Percentiles rank a stretch among this genome's conserved stretches.
phyloP scores from a whole-genome alignment of 2,329 filamentous ascomycete species.

The Ophiocordyceps camponoti-floridani region DNA sequence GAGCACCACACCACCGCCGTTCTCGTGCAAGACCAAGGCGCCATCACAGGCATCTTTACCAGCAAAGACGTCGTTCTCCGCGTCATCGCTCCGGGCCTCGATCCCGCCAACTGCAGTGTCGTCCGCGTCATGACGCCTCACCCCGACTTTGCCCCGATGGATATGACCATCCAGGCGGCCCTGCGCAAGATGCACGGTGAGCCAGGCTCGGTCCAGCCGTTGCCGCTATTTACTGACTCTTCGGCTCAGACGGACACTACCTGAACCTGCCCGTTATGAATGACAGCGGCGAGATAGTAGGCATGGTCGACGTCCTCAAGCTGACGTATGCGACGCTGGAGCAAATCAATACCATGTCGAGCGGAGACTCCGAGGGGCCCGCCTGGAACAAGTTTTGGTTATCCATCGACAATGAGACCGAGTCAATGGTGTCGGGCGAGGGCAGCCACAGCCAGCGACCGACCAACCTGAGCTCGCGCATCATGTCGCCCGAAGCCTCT shows the following conservation, averaged over 20 bases:
- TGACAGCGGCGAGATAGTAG: slow-evolving; percentile 87
- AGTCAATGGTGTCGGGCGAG: slow-evolving; percentile 90
- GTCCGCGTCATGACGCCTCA: slow-evolving; percentile 98
- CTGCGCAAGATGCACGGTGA: slow-evolving; percentile 97
- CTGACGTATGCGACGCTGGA: slow-evolving; percentile 95
- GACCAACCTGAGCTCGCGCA: slow-evolving; percentile 47
- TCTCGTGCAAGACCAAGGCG: slow-evolving; percentile 87
- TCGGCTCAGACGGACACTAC: slow-evolving; percentile 70
- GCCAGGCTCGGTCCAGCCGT: slow-evolving; percentile 13
- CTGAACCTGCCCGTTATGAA: slow-evolving; percentile 98
- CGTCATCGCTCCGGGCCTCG: slow-evolving; percentile 90
- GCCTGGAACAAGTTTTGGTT: slow-evolving; percentile 99
- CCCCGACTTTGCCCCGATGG: slow-evolving; percentile 93
- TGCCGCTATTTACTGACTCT: not conserved
- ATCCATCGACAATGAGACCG: slow-evolving; percentile 83
- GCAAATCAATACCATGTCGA: slow-evolving; percentile 91
- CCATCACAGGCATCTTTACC: slow-evolving; percentile 97
- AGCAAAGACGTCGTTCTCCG: slow-evolving; percentile 97
- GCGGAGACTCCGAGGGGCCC: slow-evolving; percentile 75
- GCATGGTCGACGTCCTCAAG: slow-evolving; percentile 98
- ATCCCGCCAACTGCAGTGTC: slow-evolving; percentile 88
- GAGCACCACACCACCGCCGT: slow-evolving; percentile 97
- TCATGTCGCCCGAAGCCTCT: slow-evolving; percentile 63
- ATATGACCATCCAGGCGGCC: slow-evolving; percentile 97
- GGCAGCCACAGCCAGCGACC: slow-evolving; percentile 54